phyloP scores from a whole-genome alignment of 2,329 filamentous ascomycete genomes.

The Aspergillus niger region DNA sequence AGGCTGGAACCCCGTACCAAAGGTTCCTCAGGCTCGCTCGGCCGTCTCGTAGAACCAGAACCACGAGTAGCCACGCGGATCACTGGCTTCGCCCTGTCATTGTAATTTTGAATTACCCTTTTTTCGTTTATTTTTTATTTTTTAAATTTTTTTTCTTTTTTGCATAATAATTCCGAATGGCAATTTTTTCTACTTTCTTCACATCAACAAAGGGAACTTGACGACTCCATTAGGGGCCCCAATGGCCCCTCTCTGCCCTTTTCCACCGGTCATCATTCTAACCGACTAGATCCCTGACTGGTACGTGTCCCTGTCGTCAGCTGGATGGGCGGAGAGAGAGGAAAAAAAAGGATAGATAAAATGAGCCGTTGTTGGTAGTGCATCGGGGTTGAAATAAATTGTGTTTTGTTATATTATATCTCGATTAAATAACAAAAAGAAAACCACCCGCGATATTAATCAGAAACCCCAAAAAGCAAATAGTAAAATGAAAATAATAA shows the following conservation, averaged over 20 bases:
- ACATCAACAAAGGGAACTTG: slow-evolving; percentile 4
- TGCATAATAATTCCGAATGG: not conserved
- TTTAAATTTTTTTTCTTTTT: not conserved
- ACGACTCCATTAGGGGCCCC: slow-evolving; percentile 19
- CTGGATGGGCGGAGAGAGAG: slow-evolving; percentile 9
- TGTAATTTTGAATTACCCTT: not conserved
- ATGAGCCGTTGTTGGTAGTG: not conserved
- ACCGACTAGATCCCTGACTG: slow-evolving; percentile 20
- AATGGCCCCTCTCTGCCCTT: slow-evolving; percentile 7
- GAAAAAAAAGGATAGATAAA: not conserved
- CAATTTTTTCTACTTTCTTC: not conserved
- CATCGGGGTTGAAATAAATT: not conserved
- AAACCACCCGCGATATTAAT: no score
- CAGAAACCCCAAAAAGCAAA: not conserved
- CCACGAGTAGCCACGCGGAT: slow-evolving; percentile 11
- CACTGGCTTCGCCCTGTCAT: slow-evolving; percentile 7
- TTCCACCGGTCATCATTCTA: slow-evolving; percentile 13
- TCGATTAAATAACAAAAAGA: no score
- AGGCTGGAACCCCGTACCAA: slow-evolving; percentile 10
- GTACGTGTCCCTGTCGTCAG: slow-evolving; percentile 27
- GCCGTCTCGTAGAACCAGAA: not conserved
- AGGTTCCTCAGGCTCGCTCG: slow-evolving; percentile 5
- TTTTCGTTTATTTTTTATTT: not conserved
- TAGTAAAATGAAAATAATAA: not conserved
- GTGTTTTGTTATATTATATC: not conserved